A percentile compares a stretch with the other conserved stretches of the same genome.
Conservation (phyloP, 1,284 basidiomycete species). For the Veloboletus limbatus region DNA sequence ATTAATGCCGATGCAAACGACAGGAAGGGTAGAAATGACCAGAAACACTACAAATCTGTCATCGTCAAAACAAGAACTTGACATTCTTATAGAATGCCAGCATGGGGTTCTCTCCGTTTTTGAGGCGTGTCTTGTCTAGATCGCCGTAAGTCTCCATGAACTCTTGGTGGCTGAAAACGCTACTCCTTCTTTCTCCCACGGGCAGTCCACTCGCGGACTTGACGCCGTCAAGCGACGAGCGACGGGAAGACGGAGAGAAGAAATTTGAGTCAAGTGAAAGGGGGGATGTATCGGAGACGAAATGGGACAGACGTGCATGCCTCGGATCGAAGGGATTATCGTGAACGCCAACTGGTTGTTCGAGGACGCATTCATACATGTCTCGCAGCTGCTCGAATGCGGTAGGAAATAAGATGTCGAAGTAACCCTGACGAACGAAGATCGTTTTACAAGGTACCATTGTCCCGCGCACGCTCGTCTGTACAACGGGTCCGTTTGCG, state of each 20-base stretch:
- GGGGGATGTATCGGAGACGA: conserved; percentile 44
- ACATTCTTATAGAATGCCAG: conserved; percentile 88
- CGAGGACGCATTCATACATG: conserved; percentile 83
- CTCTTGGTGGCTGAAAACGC: conserved; percentile 79
- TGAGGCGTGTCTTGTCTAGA: conserved; percentile 58
- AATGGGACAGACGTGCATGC: conserved; percentile 45
- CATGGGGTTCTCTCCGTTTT: conserved; percentile 85
- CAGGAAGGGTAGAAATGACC: background rate
- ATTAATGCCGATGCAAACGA: background rate
- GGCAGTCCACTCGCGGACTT: conserved; percentile 72
- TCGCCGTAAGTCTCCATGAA: conserved; percentile 85
- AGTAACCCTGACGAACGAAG: conserved; percentile 92
- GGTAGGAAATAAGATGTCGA: conserved; percentile 99
- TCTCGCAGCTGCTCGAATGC: conserved; percentile 83
- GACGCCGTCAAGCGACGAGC: conserved; percentile 63
- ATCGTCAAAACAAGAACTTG: conserved; percentile 69
- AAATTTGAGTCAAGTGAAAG: conserved; percentile 58
- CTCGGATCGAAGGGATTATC: conserved; percentile 25
- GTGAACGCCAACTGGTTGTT: conserved; percentile 43
- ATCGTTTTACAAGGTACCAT: conserved; percentile 91
- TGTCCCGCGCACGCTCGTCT: conserved; percentile 82
- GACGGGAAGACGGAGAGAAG: conserved; percentile 64
- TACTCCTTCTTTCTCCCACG: conserved; percentile 76
- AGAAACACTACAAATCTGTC: background rate
- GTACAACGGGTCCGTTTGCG: conserved; percentile 90